These are phyloP conservation scores for Mycena filopes DNA, from an alignment of 768 basidiomycete genomes.

Conservation along the genomic window DNA sequence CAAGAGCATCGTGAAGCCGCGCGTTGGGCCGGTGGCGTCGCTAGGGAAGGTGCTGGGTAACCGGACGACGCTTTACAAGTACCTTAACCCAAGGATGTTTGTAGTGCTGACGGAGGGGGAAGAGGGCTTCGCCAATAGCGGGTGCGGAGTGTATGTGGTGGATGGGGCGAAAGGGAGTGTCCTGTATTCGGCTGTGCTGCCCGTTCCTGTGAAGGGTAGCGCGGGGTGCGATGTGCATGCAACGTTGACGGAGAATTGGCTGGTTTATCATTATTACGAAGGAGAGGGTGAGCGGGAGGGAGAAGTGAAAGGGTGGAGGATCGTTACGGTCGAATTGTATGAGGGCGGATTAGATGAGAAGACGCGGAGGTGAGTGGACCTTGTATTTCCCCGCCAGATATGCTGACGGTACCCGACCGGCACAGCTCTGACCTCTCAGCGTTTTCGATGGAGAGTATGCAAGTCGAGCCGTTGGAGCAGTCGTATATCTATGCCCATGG, in stretches of 20 bases:
- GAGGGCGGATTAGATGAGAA: conserved; percentile 83
- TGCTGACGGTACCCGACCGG: background rate
- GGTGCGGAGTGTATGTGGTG: conserved; percentile 80
- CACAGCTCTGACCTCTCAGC: conserved; percentile 57
- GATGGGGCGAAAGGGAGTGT: conserved; percentile 83
- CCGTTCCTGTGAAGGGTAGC: conserved; percentile 54
- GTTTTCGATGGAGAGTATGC: conserved; percentile 60
- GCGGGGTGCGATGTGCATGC: conserved; percentile 73
- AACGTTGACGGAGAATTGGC: conserved; percentile 88
- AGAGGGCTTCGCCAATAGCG: conserved; percentile 29
- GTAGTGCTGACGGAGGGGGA: conserved; percentile 66
- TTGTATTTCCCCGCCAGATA: background rate
- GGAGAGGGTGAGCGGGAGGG: conserved; percentile 56
- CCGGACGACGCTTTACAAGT: conserved; percentile 92
- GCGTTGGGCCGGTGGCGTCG: conserved; percentile 71
- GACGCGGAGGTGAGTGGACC: conserved; percentile 67
- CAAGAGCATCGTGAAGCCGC: conserved; percentile 58
- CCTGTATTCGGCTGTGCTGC: conserved; percentile 72
- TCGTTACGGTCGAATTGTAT: conserved; percentile 90
- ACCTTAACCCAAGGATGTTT: conserved; percentile 85
- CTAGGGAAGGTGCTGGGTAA: conserved; percentile 89
- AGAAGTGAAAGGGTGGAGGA: conserved; percentile 71
- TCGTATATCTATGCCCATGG: conserved; percentile 76
- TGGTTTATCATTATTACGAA: conserved; percentile 90
- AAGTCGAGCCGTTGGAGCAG: conserved; percentile 71